Conservation (phyloP, 2,329 filamentous ascomycete species). For the Cercospora sojina region DNA sequence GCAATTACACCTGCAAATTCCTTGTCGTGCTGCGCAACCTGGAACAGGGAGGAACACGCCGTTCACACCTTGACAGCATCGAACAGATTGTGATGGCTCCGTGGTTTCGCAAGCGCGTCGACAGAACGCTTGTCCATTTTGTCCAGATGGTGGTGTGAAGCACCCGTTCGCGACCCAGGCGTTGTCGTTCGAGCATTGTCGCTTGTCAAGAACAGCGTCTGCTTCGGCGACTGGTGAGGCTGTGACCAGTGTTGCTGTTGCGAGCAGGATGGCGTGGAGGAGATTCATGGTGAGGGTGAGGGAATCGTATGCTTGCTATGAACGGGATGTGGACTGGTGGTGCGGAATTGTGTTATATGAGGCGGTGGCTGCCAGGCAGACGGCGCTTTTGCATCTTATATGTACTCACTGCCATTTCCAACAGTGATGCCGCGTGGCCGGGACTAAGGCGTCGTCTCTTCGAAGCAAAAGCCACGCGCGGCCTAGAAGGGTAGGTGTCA, state of each 20-base stretch:
- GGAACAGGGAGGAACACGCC: constrained; percentile 4
- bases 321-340: background rate
- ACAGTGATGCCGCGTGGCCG: background rate
- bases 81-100: background rate
- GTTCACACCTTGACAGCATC: background rate
- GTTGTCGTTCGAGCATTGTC: constrained; percentile 7
- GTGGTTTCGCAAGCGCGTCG: background rate
- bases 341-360: background rate
- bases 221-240: background rate
- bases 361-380: background rate
- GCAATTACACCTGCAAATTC: constrained; percentile 2
- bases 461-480: background rate
- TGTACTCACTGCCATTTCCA: background rate
- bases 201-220: background rate
- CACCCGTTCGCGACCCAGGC: background rate
- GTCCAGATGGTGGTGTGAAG: background rate
- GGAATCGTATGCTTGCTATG: background rate
- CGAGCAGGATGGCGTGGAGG: background rate
- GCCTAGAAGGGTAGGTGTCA: background rate
- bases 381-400: background rate
- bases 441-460: background rate
- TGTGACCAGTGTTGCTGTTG: background rate
- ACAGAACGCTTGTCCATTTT: background rate
- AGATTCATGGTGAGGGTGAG: background rate
- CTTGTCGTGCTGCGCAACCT: background rate